phyloP scores from a whole-genome alignment of 139 green algal species.

The Picochlorum sp. region DNA sequence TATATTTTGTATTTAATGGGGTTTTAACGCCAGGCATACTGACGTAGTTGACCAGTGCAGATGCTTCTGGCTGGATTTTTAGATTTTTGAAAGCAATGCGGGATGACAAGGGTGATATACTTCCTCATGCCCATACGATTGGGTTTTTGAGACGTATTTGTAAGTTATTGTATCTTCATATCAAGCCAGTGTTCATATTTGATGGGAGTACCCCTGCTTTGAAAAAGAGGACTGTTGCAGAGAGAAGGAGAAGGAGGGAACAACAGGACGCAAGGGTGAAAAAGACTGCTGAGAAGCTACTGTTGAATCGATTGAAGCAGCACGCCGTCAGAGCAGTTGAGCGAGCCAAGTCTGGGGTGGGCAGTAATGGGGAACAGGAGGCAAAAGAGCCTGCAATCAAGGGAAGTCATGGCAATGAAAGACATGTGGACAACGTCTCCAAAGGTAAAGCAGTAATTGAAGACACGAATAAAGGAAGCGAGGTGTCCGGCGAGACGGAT shows the following conservation, averaged over 20 bases:
- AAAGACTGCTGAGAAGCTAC: conserved; percentile 86
- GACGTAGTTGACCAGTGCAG: conserved; percentile 33
- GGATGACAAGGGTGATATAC: conserved; percentile 79
- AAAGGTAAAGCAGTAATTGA: neutral
- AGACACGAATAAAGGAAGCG: neutral
- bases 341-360: neutral
- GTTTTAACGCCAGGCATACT: conserved; percentile 1
- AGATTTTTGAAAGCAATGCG: conserved; percentile 97
- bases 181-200: conserved; percentile 96
- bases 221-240: conserved; percentile 77
- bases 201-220: conserved; percentile 89
- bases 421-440: neutral
- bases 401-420: neutral
- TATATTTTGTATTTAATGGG: neutral
- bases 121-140: conserved; percentile 88
- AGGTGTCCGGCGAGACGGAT: neutral
- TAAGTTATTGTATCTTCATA: conserved; percentile 87
- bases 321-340: conserved; percentile 13
- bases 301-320: conserved; percentile 82
- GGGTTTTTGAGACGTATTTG: conserved; percentile 96
- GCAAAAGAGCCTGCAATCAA: no score
- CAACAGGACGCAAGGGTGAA: conserved; percentile 56
- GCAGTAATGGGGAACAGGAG: neutral
- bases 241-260: conserved; percentile 54
- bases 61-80: conserved; percentile 93